Conservation (phyloP, 1,284 basidiomycete species). For the Phenoliferia sp. region DNA sequence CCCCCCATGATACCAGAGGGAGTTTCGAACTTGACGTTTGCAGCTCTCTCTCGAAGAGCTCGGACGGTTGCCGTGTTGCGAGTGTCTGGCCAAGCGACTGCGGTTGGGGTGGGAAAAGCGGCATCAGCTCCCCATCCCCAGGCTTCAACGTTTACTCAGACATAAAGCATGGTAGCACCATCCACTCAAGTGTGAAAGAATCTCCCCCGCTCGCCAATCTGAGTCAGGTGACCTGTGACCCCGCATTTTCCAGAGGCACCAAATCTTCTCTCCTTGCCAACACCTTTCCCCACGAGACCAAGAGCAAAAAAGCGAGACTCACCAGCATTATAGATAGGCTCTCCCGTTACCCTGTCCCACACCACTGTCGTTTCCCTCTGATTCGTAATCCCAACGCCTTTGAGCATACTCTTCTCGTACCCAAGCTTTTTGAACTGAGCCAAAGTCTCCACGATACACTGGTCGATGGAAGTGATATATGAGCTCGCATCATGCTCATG, state of each 20-base stretch:
- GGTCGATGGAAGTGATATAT: constrained; percentile 70
- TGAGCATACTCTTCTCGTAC: constrained; percentile 71
- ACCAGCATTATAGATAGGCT: constrained; percentile 60
- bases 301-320: neutral
- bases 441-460: constrained; percentile 70
- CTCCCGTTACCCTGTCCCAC: constrained; percentile 86
- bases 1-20: constrained; percentile 17
- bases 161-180: too few relatives aligned
- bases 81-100: constrained; percentile 81
- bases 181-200: too few relatives aligned
- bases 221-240: too few relatives aligned
- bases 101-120: too few relatives aligned
- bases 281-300: too few relatives aligned
- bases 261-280: too few relatives aligned
- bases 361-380: constrained; percentile 94
- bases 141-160: too few relatives aligned
- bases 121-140: too few relatives aligned
- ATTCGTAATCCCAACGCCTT: constrained; percentile 95
- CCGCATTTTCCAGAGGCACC: too few relatives aligned
- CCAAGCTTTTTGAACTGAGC: constrained; percentile 68
- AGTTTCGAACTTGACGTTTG: constrained; percentile 37
- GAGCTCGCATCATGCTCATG: constrained; percentile 90
- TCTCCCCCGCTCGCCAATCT: too few relatives aligned
- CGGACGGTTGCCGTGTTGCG: constrained; percentile 80
- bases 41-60: constrained; percentile 68